Conservation (phyloP, 805 yeast species). For the Schizosaccharomyces japonicus region DNA sequence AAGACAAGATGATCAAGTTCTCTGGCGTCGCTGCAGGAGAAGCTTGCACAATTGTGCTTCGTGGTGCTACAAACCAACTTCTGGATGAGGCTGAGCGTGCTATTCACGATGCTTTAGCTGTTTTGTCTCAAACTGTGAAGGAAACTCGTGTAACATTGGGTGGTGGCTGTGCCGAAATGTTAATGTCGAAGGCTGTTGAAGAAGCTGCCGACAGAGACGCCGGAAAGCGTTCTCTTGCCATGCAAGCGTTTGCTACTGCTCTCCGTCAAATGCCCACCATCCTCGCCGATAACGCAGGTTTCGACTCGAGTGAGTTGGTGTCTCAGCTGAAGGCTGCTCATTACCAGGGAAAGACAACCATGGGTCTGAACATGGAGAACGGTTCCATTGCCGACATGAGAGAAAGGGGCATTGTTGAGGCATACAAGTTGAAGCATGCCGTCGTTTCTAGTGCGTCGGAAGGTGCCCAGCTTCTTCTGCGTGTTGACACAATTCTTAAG, state of each 20-base stretch:
- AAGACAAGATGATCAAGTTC: conserved; percentile 64
- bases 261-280: conserved; percentile 86
- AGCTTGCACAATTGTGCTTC: conserved; percentile 82
- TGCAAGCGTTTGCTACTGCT: conserved; percentile 84
- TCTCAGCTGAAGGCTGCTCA: conserved; percentile 73
- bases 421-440: conserved; percentile 73
- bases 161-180: conserved; percentile 87
- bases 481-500: conserved; percentile 90
- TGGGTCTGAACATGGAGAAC: conserved; percentile 67
- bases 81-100: conserved; percentile 94
- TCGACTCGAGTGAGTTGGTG: conserved; percentile 76
- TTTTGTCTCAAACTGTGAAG: conserved; percentile 76
- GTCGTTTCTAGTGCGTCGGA: conserved; percentile 93
- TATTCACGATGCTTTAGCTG: conserved; percentile 86
- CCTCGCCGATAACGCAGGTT: conserved; percentile 91
- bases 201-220: conserved; percentile 73
- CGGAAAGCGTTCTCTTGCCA: conserved; percentile 82
- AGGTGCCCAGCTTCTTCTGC: conserved; percentile 82
- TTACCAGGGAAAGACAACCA: conserved; percentile 74
- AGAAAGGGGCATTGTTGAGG: conserved; percentile 76
- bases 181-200: conserved; percentile 92
- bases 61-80: conserved; percentile 95
- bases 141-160: conserved; percentile 83
- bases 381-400: conserved; percentile 87
- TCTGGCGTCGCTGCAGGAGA: conserved; percentile 90